Conservation (phyloP, 2,329 filamentous ascomycete species). For the Aspergillus japonicus region DNA sequence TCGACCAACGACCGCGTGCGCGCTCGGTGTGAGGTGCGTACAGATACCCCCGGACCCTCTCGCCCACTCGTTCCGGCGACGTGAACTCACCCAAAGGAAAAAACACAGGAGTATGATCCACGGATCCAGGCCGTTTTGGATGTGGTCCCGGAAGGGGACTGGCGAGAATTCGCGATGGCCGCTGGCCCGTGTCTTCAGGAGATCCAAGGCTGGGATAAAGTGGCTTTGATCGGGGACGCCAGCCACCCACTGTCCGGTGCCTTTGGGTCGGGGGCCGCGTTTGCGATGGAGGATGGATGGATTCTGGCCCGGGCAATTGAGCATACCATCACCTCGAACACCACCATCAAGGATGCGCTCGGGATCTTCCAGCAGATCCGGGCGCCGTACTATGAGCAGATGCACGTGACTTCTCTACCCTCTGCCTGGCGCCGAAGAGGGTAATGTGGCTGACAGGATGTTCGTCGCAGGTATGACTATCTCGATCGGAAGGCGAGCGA, state of each 20-base stretch:
- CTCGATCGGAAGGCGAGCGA: no score
- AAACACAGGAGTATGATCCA: no score
- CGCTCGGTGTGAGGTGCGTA: neutral
- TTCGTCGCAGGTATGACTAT: no score
- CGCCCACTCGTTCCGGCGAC: no score
- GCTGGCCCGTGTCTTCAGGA: slow-evolving; percentile 4
- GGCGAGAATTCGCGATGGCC: slow-evolving; percentile 5
- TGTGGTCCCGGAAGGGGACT: slow-evolving; percentile 1
- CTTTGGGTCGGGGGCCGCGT: slow-evolving; percentile 5
- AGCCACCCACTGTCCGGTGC: slow-evolving; percentile 8
- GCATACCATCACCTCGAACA: neutral
- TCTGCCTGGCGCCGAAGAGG: no score
- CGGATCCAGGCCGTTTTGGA: neutral
- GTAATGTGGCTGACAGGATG: no score
- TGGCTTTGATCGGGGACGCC: slow-evolving; percentile 4
- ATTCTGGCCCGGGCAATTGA: slow-evolving; percentile 7
- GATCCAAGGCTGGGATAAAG: neutral
- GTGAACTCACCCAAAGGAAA: no score
- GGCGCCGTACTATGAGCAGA: no score
- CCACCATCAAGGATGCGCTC: neutral
- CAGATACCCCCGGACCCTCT: neutral
- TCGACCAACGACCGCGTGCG: slow-evolving; percentile 1
- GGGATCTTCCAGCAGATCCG: neutral
- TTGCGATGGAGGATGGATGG: slow-evolving; percentile 11
- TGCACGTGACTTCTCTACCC: no score